Evolutionary conservation across 768 basidiomycete species (phyloP), one percentile per base, ranked within the genome.

Genomic region (Russula sp.): DNA sequence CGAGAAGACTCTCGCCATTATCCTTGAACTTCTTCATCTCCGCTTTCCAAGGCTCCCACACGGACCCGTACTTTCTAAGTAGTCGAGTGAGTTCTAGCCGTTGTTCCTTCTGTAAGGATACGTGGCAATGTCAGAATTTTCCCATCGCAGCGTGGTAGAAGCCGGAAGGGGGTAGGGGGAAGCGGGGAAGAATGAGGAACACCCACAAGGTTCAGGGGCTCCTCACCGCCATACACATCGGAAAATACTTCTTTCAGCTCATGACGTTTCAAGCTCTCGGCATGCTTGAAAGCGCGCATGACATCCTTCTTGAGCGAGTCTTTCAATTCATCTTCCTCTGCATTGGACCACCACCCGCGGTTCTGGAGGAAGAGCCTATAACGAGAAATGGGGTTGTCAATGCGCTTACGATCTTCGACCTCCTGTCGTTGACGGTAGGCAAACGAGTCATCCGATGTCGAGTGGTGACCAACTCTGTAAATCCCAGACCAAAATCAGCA

Each of bases 381-480:
- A 34, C 94, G 87, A 28, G 81, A 80, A 63, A 94, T 84, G 2
- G 94, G 94, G 72, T 95, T 94, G 66, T 96, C 92, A 61, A 97
- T 85, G 36, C 90, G 87, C 76, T 92, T 94, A 71, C 89, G 84
- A 69, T 94, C 89, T 75, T 96, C 92, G 34, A 97, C 95, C 71
- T 96, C 95, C 61, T 91, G 83, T 22, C 90, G 83, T 1, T 90
- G 82, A 46, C 94, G 86, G 74, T 98, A 98, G 24, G 94, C 94
- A 71, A 91, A 95, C 5, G 93, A 95, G 74, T 98, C 94, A 71
- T 98, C 95, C 11, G 94, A 96, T 0, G 92, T 95, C 20, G 91
- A 93, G 73, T 95, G 93, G 72, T 98, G 94, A n/a, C 94, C 90
- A 14, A 97, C 88, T 30, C 89, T 90, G 72, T 53, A 44, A 20